Conservation (phyloP, 768 basidiomycete species). For the Naganishia vaughanmartiniae region DNA sequence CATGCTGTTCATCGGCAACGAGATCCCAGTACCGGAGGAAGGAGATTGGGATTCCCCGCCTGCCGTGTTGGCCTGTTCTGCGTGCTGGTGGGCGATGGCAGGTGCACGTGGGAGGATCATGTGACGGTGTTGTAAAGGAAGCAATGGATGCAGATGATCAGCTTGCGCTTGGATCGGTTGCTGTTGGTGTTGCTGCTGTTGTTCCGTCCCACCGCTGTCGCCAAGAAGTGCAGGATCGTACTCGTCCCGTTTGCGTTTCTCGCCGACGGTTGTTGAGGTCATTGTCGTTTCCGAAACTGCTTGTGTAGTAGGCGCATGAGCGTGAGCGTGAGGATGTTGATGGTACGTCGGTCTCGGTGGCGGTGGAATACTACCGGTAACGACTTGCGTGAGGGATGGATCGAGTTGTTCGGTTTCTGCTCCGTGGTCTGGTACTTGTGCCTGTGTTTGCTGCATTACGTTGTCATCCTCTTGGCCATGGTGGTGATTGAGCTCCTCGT, state of each 20-base stretch:
- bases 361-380: slow-evolving; percentile 13
- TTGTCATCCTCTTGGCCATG: too few species aligned
- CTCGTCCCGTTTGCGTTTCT: slow-evolving; percentile 3
- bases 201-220: not conserved
- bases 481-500: not conserved
- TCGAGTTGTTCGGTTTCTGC: not conserved
- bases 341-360: slow-evolving; percentile 16
- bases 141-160: too few species aligned
- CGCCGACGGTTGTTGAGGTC: not conserved
- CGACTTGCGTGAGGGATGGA: slow-evolving; percentile 9
- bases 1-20: too few species aligned
- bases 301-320: not conserved
- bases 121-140: too few species aligned
- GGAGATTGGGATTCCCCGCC: too few species aligned
- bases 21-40: too few species aligned
- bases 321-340: not conserved
- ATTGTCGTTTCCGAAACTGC: not conserved
- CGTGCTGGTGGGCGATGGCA: too few species aligned
- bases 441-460: not conserved
- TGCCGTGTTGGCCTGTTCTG: too few species aligned
- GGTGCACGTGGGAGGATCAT: too few species aligned
- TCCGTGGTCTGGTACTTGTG: not conserved
- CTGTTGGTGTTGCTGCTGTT: not conserved
- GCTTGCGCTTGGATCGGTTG: too few species aligned
- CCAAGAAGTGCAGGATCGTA: not conserved